Evolutionary conservation across 139 green algal species (phyloP).

Genomic region (Edaphochlamys debaryana): DNA sequence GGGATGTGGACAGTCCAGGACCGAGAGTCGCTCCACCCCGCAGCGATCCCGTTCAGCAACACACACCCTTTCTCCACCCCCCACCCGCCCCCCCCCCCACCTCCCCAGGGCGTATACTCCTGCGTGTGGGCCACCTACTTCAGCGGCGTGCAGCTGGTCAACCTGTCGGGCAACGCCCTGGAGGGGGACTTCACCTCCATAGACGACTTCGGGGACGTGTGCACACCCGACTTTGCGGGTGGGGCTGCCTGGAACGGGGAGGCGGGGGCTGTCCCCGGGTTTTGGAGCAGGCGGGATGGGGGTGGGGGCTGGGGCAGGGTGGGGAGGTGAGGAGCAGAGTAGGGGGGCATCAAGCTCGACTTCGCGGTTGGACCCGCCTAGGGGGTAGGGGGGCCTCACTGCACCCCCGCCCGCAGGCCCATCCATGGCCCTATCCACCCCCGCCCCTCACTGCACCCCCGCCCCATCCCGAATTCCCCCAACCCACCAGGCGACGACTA

Average conservation of each 20-base stretch:
- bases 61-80: too few relatives aligned
- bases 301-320: background rate
- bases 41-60: background rate
- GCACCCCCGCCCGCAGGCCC: too few relatives aligned
- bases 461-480: too few relatives aligned
- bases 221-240: slow-evolving; percentile 27
- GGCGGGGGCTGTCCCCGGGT: too few relatives aligned
- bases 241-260: background rate
- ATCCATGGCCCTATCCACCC: background rate
- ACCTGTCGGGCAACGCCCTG: slow-evolving; percentile 34
- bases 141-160: slow-evolving; percentile 15
- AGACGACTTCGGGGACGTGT: slow-evolving; percentile 5
- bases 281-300: background rate
- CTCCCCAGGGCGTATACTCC: background rate
- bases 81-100: background rate
- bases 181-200: slow-evolving; percentile 13
- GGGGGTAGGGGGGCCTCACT: too few relatives aligned
- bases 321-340: too few relatives aligned
- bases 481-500: slow-evolving; percentile 39
- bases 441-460: background rate
- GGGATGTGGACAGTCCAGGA: background rate
- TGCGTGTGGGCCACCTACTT: slow-evolving; percentile 4
- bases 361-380: too few relatives aligned
- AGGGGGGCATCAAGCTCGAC: too few relatives aligned
- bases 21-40: background rate